Conservation (phyloP, 2,329 filamentous ascomycete genomes). For the Arthroderma uncinatum region DNA sequence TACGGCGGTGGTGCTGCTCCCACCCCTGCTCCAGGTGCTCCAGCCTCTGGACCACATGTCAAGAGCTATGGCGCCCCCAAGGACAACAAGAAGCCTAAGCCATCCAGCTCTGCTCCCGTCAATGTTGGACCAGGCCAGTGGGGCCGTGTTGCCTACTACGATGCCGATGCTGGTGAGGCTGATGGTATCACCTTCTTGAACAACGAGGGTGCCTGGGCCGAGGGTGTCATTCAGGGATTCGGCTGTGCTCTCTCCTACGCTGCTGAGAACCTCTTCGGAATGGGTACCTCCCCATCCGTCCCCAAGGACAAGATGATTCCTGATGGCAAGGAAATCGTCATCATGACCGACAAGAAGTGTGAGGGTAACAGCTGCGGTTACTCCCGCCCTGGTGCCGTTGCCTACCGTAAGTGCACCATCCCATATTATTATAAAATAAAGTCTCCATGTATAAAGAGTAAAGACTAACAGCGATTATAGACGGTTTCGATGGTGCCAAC, state of each 20-base stretch:
- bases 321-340: conserved; percentile 42
- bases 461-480: conserved; percentile 7
- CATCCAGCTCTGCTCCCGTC: conserved; percentile 8
- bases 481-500: conserved; percentile 58
- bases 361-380: conserved; percentile 37
- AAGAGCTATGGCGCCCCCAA: background rate
- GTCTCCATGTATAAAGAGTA: background rate
- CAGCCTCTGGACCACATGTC: background rate
- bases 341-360: conserved; percentile 44
- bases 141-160: conserved; percentile 40
- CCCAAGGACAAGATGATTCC: conserved; percentile 41
- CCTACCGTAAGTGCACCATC: conserved; percentile 35
- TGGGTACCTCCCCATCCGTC: conserved; percentile 38
- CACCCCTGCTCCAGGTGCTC: conserved; percentile 9
- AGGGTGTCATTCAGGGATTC: conserved; percentile 45
- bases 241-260: conserved; percentile 50
- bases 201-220: conserved; percentile 45
- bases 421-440: background rate
- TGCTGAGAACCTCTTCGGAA: conserved; percentile 37
- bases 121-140: conserved; percentile 27
- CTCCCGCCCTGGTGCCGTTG: conserved; percentile 39
- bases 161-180: conserved; percentile 32
- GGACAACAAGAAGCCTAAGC: background rate
- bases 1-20: conserved; percentile 33
- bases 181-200: conserved; percentile 50